Evolutionary conservation across 305 asterid species (phyloP).

Genomic region (Fraxinus baroniana): DNA sequence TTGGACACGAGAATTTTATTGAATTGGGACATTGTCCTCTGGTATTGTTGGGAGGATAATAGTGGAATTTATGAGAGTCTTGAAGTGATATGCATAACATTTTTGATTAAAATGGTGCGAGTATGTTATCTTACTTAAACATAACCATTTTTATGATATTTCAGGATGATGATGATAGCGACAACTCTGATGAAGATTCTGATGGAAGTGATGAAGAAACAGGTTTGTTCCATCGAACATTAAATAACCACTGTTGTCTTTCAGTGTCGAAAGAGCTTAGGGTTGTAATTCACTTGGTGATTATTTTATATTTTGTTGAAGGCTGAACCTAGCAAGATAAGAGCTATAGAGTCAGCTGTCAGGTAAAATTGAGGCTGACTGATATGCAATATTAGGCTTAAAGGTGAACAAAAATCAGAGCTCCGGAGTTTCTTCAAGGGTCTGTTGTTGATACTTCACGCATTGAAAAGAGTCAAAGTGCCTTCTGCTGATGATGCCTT

Average conservation of each 20-base stretch:
- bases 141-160: constrained; percentile 1
- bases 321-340: constrained; percentile 69
- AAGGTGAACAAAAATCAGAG: no score
- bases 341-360: constrained; percentile 49
- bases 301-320: constrained; percentile 17
- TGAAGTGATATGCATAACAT: neutral
- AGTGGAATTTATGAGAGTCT: neutral
- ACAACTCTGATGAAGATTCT: constrained; percentile 15
- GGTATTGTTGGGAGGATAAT: neutral
- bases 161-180: constrained; percentile 48
- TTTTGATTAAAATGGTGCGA: neutral
- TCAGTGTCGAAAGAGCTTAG: no score
- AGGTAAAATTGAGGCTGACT: no score
- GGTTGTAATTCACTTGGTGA: neutral
- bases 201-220: no score
- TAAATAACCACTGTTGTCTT: no score
- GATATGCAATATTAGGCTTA: no score
- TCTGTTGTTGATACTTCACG: no score
- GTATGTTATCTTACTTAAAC: neutral
- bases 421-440: no score
- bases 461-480: neutral
- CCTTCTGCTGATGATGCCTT: neutral
- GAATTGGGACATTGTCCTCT: neutral
- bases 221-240: no score
- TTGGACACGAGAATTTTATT: neutral